phyloP scores from a whole-genome alignment of 2,329 filamentous ascomycete species.

The Colletotrichum truncatum region DNA sequence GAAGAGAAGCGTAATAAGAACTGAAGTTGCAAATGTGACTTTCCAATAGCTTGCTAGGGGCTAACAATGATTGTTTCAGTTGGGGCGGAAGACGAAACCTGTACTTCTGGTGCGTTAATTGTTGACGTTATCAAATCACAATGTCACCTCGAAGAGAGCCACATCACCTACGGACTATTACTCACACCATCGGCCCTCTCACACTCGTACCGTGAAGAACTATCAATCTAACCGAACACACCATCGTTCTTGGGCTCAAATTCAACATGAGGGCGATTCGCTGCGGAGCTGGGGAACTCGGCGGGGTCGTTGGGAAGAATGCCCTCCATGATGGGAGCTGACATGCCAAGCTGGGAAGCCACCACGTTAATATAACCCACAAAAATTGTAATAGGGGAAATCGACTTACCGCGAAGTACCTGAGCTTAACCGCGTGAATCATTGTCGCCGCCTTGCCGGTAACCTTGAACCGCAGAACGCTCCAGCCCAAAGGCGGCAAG shows the following conservation, averaged over 20 bases:
- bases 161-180: too few species aligned
- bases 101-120: too few species aligned
- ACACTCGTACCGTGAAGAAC: too few species aligned
- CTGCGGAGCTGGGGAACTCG: background rate
- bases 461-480: constrained; percentile 17
- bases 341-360: constrained; percentile 2
- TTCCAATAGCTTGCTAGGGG: too few species aligned
- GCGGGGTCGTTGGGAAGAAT: background rate
- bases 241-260: constrained; percentile 20
- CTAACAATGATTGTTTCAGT: too few species aligned
- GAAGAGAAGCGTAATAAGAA: too few species aligned
- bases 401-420: constrained; percentile 24
- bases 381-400: background rate
- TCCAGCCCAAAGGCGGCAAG: constrained; percentile 22
- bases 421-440: constrained; percentile 27
- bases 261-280: constrained; percentile 5
- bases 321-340: constrained; percentile 24
- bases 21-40: too few species aligned
- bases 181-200: too few species aligned
- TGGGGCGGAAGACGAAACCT: too few species aligned
- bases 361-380: background rate
- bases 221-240: constrained; percentile 2
- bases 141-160: too few species aligned
- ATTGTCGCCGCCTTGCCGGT: constrained; percentile 15
- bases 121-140: too few species aligned